These are phyloP conservation scores for Moesziomyces globuligerus DNA, from an alignment of 1,284 basidiomycete genomes.

Conservation along the genomic window DNA sequence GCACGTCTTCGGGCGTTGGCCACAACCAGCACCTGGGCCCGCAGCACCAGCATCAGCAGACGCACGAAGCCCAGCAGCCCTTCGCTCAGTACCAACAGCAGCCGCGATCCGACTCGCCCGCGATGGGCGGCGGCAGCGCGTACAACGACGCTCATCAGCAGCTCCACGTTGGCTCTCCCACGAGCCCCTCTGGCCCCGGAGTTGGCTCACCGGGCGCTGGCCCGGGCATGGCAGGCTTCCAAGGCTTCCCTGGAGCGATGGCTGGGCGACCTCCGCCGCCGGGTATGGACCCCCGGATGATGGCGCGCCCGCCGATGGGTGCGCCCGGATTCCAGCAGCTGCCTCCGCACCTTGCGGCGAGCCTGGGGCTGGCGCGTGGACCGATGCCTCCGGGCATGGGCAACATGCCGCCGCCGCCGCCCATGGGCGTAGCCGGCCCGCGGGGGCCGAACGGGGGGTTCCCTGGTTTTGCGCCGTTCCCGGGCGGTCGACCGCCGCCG, in stretches of 20 bases:
- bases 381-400: conserved; percentile 50
- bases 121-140: conserved; percentile 9
- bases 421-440: conserved; percentile 31
- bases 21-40: conserved; percentile 23
- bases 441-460: conserved; percentile 27
- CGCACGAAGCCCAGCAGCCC: conserved; percentile 16
- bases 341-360: conserved; percentile 55
- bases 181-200: conserved; percentile 15
- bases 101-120: conserved; percentile 39
- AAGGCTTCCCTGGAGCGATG: conserved; percentile 34
- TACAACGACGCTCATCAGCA: conserved; percentile 40
- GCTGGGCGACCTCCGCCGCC: conserved; percentile 39
- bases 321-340: conserved; percentile 42
- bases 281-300: conserved; percentile 50
- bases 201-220: conserved; percentile 29
- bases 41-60: conserved; percentile 18
- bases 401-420: conserved; percentile 27
- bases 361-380: conserved; percentile 33
- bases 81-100: conserved; percentile 16
- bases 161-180: conserved; percentile 18
- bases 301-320: conserved; percentile 47
- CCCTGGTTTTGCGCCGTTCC: conserved; percentile 34
- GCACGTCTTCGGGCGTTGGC: conserved; percentile 12
- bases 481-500: conserved; percentile 33
- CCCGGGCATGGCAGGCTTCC: conserved; percentile 22